A percentile compares a stretch with the other conserved stretches of the same genome.
Conservation (phyloP, 192 early-diverging fungal species). For the Podila minutissima region DNA sequence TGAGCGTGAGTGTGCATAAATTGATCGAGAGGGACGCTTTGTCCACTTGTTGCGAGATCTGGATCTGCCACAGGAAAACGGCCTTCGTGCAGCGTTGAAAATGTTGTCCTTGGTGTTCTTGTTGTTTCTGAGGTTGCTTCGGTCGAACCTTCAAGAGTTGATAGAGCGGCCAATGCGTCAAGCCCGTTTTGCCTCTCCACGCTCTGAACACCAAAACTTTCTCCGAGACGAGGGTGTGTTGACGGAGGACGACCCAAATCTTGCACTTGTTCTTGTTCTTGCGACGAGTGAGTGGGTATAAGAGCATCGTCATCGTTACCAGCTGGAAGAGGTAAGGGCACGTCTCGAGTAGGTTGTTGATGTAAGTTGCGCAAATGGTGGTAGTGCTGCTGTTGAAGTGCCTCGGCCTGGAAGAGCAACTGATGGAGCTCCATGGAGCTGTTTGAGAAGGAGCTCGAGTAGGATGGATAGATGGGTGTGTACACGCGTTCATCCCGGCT, state of each 20-base stretch:
- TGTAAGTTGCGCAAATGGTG: slow-evolving; percentile 12
- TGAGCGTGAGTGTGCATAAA: too few relatives aligned
- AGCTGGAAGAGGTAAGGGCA: not conserved
- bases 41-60: too few relatives aligned
- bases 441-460: slow-evolving; percentile 47
- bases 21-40: too few relatives aligned
- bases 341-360: not conserved
- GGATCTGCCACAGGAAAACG: too few relatives aligned
- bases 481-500: slow-evolving; percentile 43
- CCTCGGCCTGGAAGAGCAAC: slow-evolving; percentile 24
- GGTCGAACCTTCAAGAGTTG: too few relatives aligned
- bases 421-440: slow-evolving; percentile 42
- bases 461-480: slow-evolving; percentile 43
- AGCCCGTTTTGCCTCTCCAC: too few relatives aligned
- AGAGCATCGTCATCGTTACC: not conserved
- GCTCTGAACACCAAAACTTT: too few relatives aligned
- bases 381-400: slow-evolving; percentile 26
- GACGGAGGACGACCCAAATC: not conserved
- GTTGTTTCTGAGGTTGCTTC: too few relatives aligned
- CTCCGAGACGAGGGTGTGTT: too few relatives aligned
- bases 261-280: not conserved
- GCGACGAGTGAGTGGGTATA: not conserved
- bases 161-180: too few relatives aligned
- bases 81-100: too few relatives aligned
- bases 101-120: too few relatives aligned